These are phyloP conservation scores for Hemisphaericaspora subhashii DNA, from an alignment of 1,139 yeast genomes.

Conservation along the genomic window DNA sequence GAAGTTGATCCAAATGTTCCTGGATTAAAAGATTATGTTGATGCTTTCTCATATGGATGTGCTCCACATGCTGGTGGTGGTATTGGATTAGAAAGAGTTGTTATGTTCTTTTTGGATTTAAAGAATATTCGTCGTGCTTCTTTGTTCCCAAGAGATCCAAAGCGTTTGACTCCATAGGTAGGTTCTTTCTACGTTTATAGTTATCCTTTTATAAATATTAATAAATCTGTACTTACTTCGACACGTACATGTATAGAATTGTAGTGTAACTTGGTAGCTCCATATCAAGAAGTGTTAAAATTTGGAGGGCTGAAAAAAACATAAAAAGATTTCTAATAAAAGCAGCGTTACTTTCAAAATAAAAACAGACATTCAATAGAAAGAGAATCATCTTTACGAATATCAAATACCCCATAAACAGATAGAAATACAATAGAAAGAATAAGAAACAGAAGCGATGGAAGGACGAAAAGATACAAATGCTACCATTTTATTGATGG, in stretches of 20 bases:
- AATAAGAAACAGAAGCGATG: constrained; percentile 18
- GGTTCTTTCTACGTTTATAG: not conserved
- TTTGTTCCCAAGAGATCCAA: constrained; percentile 98
- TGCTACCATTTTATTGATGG: constrained; percentile 82
- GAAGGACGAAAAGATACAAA: constrained; percentile 51
- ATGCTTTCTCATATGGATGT: constrained; percentile 92
- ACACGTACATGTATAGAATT: not conserved
- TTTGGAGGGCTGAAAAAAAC: too few species aligned
- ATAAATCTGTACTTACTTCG: too few species aligned
- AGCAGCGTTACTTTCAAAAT: too few species aligned
- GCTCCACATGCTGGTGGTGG: constrained; percentile 99
- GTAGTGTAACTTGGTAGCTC: too few species aligned
- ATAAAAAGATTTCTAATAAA: too few species aligned
- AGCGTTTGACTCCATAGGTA: constrained; percentile 76
- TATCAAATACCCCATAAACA: too few species aligned
- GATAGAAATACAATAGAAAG: not conserved
- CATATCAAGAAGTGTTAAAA: too few species aligned
- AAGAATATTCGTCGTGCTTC: constrained; percentile 97
- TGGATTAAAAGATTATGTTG: constrained; percentile 87
- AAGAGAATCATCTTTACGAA: not conserved
- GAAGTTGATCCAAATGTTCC: constrained; percentile 79
- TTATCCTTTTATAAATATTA: too few species aligned
- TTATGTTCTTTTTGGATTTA: constrained; percentile 95
- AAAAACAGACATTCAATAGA: too few species aligned
- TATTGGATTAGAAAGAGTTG: constrained; percentile 97